Base-by-base conservation (phyloP, 1,139 yeast species). In the Geotrichum bryndzae region DNA sequence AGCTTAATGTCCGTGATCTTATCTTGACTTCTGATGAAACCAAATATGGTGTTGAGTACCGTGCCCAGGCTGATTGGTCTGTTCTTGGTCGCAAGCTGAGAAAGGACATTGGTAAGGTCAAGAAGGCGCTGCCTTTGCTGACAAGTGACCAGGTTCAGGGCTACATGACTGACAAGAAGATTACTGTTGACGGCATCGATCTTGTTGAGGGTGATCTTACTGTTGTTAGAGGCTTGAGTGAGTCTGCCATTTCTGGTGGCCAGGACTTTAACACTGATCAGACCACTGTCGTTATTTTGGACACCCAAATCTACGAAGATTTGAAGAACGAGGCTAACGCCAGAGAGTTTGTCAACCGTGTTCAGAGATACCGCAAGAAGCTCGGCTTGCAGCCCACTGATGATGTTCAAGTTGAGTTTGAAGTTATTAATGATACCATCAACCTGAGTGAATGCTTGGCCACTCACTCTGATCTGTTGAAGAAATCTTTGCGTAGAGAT, bases 31-130 rank as follows among this genome's bases (percentile, higher is more conserved):
- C 90, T 38, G 97, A 95, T 72, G 99, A 95, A 79, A 87, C 82
- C 69, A 86, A 87, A 72, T 92, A 91, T 72, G 95, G 94, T 70
- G 98, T 95, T 66, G 89, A 87, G 73, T 94, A 92, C 80, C 84
- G 84, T 65, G 97, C 94, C 57, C 96, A 89, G 74, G 99, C 99
- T 56, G 99, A 95, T 79, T 95, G 99, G 99, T 96, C 98, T 60
- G 90, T 91, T 22, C 83, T 95, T 68, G 99, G 99, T 79, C 94
- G 94, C 83, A 94, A 94, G 77, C 84, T 95, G 76, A 92, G 92
- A 84, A 86, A 86, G 74, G 98, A 92, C 72, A 96, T 90, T 67
- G 90, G 88, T 79, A 88, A 84, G 75, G 99, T 95, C 65, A 94
- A 94, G 82, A 96, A 87, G 72, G 98, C 96, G 31, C 82, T 95